Conservation (phyloP, 495 filamentous ascomycete species). For the Hypoxylon intermedium region DNA sequence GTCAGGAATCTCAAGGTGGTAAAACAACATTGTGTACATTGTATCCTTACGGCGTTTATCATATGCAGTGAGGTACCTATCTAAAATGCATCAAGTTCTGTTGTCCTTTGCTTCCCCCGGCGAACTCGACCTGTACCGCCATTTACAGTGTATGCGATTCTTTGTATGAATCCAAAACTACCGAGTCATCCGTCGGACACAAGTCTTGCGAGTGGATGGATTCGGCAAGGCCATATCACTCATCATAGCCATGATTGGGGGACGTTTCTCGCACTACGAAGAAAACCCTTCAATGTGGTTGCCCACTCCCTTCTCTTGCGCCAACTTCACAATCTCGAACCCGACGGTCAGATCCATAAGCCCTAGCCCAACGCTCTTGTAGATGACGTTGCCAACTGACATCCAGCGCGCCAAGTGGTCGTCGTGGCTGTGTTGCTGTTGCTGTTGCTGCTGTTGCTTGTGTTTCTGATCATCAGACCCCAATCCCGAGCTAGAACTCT, state of each 20-base stretch:
- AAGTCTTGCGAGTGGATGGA: background rate
- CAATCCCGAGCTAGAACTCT: constrained; percentile 29
- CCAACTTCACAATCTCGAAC: constrained; percentile 74
- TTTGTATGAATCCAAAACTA: constrained; percentile 8
- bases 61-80: background rate
- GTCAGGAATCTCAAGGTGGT: background rate
- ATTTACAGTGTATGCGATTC: too few relatives aligned
- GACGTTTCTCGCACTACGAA: constrained; percentile 12
- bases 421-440: constrained; percentile 49
- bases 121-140: too few relatives aligned
- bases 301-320: constrained; percentile 75
- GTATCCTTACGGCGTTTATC: constrained; percentile 14
- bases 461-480: constrained; percentile 8
- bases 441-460: constrained; percentile 44
- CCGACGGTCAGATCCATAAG: constrained; percentile 84
- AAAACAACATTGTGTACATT: constrained; percentile 16
- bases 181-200: background rate
- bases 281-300: constrained; percentile 74
- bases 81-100: background rate
- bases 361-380: constrained; percentile 81
- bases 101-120: background rate
- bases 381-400: constrained; percentile 82
- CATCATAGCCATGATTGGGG: constrained; percentile 4
- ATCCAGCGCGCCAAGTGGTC: constrained; percentile 73
- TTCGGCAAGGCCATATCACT: constrained; percentile 2